Evolutionary conservation across 805 yeast genomes (phyloP).

Genomic region (Monosporozyma unispora): DNA sequence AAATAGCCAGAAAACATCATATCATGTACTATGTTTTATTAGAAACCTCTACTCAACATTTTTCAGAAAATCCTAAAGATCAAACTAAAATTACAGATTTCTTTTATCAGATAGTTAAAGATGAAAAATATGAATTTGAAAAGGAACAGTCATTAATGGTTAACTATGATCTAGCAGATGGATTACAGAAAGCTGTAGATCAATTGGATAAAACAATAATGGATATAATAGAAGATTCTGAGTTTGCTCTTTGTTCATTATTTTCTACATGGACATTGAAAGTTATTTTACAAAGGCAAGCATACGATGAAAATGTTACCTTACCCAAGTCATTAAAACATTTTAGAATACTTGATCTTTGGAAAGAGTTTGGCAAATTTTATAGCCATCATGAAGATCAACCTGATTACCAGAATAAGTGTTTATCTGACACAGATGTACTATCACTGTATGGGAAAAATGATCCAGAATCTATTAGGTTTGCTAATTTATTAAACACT

Average conservation of each 20-base stretch:
- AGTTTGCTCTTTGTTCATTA: slow-evolving; percentile 58
- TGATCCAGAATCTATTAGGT: background rate
- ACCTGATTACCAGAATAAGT: too few species aligned
- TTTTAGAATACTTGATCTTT: slow-evolving; percentile 67
- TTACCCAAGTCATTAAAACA: slow-evolving; percentile 70
- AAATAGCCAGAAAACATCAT: background rate
- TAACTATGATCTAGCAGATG: slow-evolving; percentile 45
- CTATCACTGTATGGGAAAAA: background rate
- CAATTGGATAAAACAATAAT: slow-evolving; percentile 45
- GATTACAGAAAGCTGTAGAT: slow-evolving; percentile 55
- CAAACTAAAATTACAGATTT: slow-evolving; percentile 59
- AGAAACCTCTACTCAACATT: slow-evolving; percentile 8
- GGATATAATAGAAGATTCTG: slow-evolving; percentile 35
- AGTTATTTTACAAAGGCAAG: slow-evolving; percentile 72
- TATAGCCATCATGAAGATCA: slow-evolving; percentile 50
- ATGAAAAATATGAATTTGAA: slow-evolving; percentile 38
- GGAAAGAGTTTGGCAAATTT: slow-evolving; percentile 66
- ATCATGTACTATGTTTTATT: slow-evolving; percentile 11
- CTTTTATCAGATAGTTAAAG: slow-evolving; percentile 57
- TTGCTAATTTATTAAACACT: background rate
- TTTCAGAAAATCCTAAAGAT: slow-evolving; percentile 38
- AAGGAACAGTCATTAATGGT: slow-evolving; percentile 40
- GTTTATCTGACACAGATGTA: too few species aligned
- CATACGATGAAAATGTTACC: slow-evolving; percentile 62
- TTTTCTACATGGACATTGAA: slow-evolving; percentile 61